Base-by-base conservation (phyloP, 768 basidiomycete genomes). In the Phylloporus sp. region DNA sequence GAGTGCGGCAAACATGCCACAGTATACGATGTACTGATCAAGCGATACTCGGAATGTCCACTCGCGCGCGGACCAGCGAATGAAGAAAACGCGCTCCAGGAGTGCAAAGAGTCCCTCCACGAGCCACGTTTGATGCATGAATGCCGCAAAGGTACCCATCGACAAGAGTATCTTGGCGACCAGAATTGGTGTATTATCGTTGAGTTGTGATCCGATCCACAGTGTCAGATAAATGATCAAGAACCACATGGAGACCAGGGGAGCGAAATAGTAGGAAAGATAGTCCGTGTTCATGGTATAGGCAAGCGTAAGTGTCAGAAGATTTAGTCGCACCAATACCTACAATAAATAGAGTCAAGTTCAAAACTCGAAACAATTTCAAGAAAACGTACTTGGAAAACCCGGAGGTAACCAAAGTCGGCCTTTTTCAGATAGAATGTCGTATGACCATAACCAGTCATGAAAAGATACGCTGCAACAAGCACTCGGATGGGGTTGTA, bases 231-330 rank as follows among this genome's bases (percentile, higher is more conserved):
- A 94, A 65, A 94, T 80, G 71, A 93, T 77, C 48, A 90, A 65
- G 68, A 85, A 95, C 89, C 88, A 93, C 79, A 86, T 79, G 20
- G 90, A 87, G 23, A 93, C 90, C 57, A 95, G 74, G 8, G 92
- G 92, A 9, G 90, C 77, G 59, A 92, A 93, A 68, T 93, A 95
- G 66, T 93, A 93, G 38, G 80, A 88, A 52, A 91, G 79, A 66
- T 93, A 96, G 65, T 90, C 77, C 47, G 90, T 91, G 70, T 93
- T 81, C 91, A 95, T 93, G 35, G 82, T 78, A 69, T 94, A 96
- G 8, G 86, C 84, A 38, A 96, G 76, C 21, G 82, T 68, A 42
- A 95, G 69, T 5, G 91, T 90, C 35, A 92, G 73, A 26, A 94
- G 67, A 68, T 95, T 96, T 47, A 94, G 71, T 17, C 92, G 81